phyloP scores from a whole-genome alignment of 352 stramenopile genomes.

The Thalassiosira mediterranea region DNA sequence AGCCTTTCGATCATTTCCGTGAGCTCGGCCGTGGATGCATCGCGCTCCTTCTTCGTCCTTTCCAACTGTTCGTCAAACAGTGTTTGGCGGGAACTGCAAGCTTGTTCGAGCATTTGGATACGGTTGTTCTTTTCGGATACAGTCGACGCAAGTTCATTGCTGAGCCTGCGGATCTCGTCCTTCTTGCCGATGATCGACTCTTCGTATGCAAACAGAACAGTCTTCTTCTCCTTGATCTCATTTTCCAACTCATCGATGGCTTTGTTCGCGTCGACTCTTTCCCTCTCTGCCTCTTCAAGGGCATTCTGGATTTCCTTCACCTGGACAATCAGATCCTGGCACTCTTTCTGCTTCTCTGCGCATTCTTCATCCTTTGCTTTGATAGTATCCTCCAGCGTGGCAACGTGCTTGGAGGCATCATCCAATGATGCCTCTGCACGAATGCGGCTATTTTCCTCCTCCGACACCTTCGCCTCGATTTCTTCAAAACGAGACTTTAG shows the following conservation, averaged over 20 bases:
- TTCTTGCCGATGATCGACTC: slow-evolving; percentile 45
- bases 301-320: slow-evolving; percentile 40
- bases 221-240: slow-evolving; percentile 35
- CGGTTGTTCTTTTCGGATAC: slow-evolving; percentile 42
- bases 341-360: slow-evolving; percentile 44
- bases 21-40: slow-evolving; percentile 33
- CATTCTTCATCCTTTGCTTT: slow-evolving; percentile 39
- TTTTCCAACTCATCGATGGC: slow-evolving; percentile 40
- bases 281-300: slow-evolving; percentile 27
- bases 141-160: slow-evolving; percentile 39
- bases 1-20: slow-evolving; percentile 50
- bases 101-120: slow-evolving; percentile 51
- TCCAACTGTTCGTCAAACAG: slow-evolving; percentile 52
- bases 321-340: slow-evolving; percentile 35
- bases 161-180: slow-evolving; percentile 35
- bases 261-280: slow-evolving; percentile 22
- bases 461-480: slow-evolving; percentile 29
- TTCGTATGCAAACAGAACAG: slow-evolving; percentile 42
- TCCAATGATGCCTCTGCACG: slow-evolving; percentile 30
- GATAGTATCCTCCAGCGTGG: slow-evolving; percentile 26
- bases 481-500: slow-evolving; percentile 8
- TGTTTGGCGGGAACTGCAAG: slow-evolving; percentile 23
- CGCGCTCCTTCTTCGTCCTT: slow-evolving; percentile 37
- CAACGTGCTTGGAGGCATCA: slow-evolving; percentile 34
- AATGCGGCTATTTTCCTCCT: slow-evolving; percentile 11